These are phyloP conservation scores for Exophiala xenobiotica DNA, from an alignment of 2,329 filamentous ascomycete species.

Conservation along the genomic window DNA sequence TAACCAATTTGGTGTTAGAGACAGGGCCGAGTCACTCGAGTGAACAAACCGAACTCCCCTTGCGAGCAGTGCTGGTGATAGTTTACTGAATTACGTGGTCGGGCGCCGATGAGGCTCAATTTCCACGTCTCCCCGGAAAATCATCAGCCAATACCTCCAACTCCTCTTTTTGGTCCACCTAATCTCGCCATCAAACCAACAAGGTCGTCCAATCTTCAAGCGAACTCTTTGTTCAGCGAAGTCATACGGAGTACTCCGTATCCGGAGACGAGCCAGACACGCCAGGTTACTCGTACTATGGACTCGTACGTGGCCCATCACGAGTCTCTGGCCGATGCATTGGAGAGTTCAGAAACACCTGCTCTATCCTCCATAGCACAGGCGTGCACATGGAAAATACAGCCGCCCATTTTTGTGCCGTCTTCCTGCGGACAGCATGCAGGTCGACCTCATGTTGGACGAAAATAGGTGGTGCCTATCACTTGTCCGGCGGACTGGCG, in stretches of 20 bases:
- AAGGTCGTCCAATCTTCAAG: not conserved
- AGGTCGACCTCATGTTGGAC: slow-evolving; percentile 1
- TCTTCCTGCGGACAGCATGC: not conserved
- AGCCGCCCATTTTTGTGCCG: not conserved
- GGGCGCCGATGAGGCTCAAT: not conserved
- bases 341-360: not conserved
- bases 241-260: not conserved
- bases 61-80: too few species aligned
- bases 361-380: too few species aligned
- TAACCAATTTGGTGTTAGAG: too few species aligned
- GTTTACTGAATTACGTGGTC: too few species aligned
- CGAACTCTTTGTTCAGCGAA: not conserved
- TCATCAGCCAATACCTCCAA: slow-evolving; percentile 9
- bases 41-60: too few species aligned
- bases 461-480: slow-evolving; percentile 1
- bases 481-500: not conserved
- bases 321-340: not conserved
- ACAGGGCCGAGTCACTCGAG: too few species aligned
- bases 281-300: too few species aligned
- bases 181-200: not conserved
- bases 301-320: not conserved
- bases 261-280: too few species aligned
- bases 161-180: not conserved
- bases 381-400: not conserved
- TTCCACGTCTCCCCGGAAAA: slow-evolving; percentile 19